These are phyloP conservation scores for Nakazawaea laoshanensis DNA, from an alignment of 805 yeast species.

Conservation along the genomic window DNA sequence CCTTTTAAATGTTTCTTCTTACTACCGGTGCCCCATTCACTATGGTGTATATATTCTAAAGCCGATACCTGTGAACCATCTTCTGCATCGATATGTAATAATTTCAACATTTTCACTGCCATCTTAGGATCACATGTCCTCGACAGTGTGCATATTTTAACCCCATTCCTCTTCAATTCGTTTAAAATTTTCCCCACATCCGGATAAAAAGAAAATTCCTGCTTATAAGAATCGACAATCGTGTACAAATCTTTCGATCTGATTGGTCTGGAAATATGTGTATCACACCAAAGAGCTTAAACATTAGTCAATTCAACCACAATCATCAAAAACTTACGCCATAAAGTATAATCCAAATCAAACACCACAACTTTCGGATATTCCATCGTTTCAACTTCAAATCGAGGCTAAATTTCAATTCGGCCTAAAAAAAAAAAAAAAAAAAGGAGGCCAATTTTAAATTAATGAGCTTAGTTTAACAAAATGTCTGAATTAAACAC, in stretches of 20 bases:
- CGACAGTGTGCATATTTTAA: constrained; percentile 61
- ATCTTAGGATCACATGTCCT: constrained; percentile 73
- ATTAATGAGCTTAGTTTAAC: no score
- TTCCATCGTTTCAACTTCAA: neutral
- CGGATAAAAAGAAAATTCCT: constrained; percentile 44
- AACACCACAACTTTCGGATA: constrained; percentile 55
- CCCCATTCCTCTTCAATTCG: constrained; percentile 38
- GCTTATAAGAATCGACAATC: constrained; percentile 48
- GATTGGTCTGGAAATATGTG: constrained; percentile 55
- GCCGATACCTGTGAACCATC: constrained; percentile 25
- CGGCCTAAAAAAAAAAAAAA: neutral
- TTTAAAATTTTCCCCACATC: constrained; percentile 61
- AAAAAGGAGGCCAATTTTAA: constrained; percentile 4
- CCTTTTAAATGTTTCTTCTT: constrained; percentile 47
- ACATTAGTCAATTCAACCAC: neutral
- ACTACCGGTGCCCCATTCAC: constrained; percentile 64
- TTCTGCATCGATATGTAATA: constrained; percentile 42
- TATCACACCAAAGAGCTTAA: constrained; percentile 66
- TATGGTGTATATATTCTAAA: constrained; percentile 41
- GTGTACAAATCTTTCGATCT: constrained; percentile 24
- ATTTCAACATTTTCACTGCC: constrained; percentile 55
- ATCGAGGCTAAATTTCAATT: no score
- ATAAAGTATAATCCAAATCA: constrained; percentile 68
- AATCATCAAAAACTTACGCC: constrained; percentile 41
- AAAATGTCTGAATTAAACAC: no score